Evolutionary conservation across 257 asterid genomes (phyloP).

Genomic region (Eustoma russellianum): DNA sequence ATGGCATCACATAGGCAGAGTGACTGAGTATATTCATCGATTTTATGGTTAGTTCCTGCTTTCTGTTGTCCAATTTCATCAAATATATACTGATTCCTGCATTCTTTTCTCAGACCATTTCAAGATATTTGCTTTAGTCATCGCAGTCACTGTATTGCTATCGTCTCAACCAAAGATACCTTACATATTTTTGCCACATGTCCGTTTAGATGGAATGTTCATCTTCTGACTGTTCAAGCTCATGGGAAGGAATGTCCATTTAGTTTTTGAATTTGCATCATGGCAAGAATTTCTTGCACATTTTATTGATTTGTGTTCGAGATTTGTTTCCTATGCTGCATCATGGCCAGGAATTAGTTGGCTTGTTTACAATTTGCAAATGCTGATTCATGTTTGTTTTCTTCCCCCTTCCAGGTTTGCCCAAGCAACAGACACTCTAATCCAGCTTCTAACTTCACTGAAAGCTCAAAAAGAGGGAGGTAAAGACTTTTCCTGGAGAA

Average conservation of each 20-base stretch:
- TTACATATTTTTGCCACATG: conserved; percentile 53
- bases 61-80: conserved; percentile 8
- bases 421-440: conserved; percentile 24
- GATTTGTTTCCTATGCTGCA: background rate
- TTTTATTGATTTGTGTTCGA: background rate
- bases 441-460: conserved; percentile 62
- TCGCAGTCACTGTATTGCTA: conserved; percentile 47
- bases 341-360: too few relatives aligned
- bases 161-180: too few relatives aligned
- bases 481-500: too few relatives aligned
- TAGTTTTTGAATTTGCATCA: conserved; percentile 32
- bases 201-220: conserved; percentile 55
- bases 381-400: too few relatives aligned
- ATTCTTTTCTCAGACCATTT: conserved; percentile 38
- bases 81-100: background rate
- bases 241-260: conserved; percentile 30
- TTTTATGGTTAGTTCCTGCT: conserved; percentile 9
- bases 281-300: conserved; percentile 31
- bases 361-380: too few relatives aligned
- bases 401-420: too few relatives aligned
- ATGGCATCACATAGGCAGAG: conserved; percentile 35
- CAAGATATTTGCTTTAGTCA: conserved; percentile 66
- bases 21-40: conserved; percentile 36
- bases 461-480: conserved; percentile 66
- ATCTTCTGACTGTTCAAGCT: conserved; percentile 29